phyloP scores from a whole-genome alignment of 495 filamentous ascomycete genomes.

The Neurospora sp. region DNA sequence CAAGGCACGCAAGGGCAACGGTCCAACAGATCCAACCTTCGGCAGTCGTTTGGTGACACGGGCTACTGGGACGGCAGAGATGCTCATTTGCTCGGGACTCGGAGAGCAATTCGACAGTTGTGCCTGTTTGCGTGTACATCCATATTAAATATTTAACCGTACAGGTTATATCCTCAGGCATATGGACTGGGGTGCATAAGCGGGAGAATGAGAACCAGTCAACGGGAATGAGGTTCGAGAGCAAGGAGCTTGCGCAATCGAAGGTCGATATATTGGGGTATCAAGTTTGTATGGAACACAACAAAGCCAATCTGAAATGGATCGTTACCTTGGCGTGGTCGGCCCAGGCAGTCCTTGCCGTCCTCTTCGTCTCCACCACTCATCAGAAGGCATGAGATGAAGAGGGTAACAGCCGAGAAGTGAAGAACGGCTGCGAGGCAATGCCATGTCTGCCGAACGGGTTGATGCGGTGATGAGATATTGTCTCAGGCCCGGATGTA shows the following conservation, averaged over 20 bases:
- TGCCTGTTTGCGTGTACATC: neutral
- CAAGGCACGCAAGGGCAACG: neutral
- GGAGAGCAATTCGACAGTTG: neutral
- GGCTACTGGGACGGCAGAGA: neutral
- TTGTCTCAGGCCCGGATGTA: neutral
- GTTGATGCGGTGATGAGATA: neutral
- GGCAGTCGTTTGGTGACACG: slow-evolving; percentile 10
- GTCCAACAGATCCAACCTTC: neutral
- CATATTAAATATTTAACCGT: slow-evolving; percentile 11
- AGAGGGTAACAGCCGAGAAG: neutral
- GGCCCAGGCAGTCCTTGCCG: neutral
- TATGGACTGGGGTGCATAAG: slow-evolving; percentile 8
- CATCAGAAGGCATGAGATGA: neutral
- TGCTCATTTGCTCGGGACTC: slow-evolving; percentile 10
- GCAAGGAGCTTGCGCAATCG: neutral
- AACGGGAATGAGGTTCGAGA: neutral
- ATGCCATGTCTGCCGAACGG: neutral
- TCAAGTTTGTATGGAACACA: neutral
- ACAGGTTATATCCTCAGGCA: slow-evolving; percentile 2
- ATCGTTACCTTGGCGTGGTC: neutral
- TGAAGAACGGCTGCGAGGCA: neutral
- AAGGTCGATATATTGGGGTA: neutral
- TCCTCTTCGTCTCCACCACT: neutral
- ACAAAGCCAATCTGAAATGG: neutral
- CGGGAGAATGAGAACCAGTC: slow-evolving; percentile 1